Conservation (phyloP, 2,329 filamentous ascomycete genomes). For the Pseudopithomyces chartarum region DNA sequence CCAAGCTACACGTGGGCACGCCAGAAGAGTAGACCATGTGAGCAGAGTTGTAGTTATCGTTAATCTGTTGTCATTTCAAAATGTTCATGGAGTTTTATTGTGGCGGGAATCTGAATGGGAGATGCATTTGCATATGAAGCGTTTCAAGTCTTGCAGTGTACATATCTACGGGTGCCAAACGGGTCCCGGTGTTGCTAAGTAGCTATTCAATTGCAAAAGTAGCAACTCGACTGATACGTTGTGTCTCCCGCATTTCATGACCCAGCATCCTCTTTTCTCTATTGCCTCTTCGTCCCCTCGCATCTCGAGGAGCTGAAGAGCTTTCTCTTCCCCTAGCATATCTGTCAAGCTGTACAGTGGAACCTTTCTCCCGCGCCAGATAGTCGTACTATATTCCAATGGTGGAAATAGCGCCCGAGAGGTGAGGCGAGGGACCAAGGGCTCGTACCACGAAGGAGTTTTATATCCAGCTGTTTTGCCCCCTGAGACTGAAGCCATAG, state of each 20-base stretch:
- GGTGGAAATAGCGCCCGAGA: constrained; percentile 33
- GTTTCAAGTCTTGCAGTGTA: too few species aligned
- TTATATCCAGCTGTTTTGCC: constrained; percentile 24
- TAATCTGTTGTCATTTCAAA: too few species aligned
- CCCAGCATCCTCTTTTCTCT: constrained; percentile 28
- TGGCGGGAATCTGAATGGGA: too few species aligned
- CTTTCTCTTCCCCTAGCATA: constrained; percentile 37
- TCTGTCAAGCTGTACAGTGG: constrained; percentile 43
- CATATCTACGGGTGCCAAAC: constrained; percentile 14
- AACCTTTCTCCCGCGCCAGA: constrained; percentile 36
- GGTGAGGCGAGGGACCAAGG: constrained; percentile 32
- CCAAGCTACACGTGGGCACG: too few species aligned
- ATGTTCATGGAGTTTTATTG: too few species aligned
- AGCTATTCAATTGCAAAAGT: constrained; percentile 40
- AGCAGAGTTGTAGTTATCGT: too few species aligned
- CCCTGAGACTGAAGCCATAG: background rate
- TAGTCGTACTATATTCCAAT: constrained; percentile 35
- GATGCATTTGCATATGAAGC: too few species aligned
- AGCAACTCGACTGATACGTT: constrained; percentile 34
- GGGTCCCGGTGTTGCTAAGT: constrained; percentile 28
- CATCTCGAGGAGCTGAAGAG: constrained; percentile 23
- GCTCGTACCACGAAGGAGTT: constrained; percentile 35
- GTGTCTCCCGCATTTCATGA: constrained; percentile 33
- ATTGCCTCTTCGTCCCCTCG: constrained; percentile 25
- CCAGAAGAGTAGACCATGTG: too few species aligned